A percentile compares a stretch with the other conserved stretches of the same genome.
Evolutionary conservation across 257 asterid species (phyloP).

Genomic region (Gentiana dahurica): DNA sequence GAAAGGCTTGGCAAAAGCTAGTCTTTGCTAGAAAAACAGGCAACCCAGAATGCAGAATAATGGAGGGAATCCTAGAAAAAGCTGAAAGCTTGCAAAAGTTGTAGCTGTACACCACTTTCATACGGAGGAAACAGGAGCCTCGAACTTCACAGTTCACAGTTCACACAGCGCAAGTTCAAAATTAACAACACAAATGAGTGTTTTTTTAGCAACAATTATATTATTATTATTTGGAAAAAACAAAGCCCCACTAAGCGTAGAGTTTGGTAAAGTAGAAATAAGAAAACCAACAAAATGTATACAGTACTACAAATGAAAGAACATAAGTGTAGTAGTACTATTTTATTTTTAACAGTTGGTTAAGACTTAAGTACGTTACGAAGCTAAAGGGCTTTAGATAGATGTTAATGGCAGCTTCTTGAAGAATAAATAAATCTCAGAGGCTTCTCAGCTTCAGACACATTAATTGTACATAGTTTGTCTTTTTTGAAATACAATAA

Average conservation of each 20-base stretch:
- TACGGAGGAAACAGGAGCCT: not conserved
- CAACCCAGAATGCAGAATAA: conserved; percentile 1
- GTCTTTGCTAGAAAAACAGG: not conserved
- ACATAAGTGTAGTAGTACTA: not conserved
- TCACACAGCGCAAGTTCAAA: too few species aligned
- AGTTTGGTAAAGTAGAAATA: not conserved
- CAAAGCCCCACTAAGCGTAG: not conserved
- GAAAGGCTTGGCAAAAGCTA: not conserved
- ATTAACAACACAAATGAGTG: not conserved
- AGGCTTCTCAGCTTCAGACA: not conserved
- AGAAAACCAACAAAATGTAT: not conserved
- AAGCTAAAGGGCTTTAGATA: not conserved
- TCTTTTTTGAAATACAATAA: not conserved
- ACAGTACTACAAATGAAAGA: not conserved
- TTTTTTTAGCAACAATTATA: not conserved
- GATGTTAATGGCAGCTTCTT: not conserved
- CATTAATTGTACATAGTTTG: not conserved
- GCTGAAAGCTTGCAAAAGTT: not conserved
- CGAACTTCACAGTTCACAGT: not conserved
- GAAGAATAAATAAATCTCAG: not conserved
- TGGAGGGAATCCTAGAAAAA: conserved; percentile 1
- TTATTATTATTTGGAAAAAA: not conserved
- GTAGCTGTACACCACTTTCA: not conserved
- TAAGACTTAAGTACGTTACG: not conserved
- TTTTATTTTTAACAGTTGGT: too few species aligned